Evolutionary conservation across 2,329 filamentous ascomycete species (phyloP).

Genomic region (Taxawa tesnikishii): DNA sequence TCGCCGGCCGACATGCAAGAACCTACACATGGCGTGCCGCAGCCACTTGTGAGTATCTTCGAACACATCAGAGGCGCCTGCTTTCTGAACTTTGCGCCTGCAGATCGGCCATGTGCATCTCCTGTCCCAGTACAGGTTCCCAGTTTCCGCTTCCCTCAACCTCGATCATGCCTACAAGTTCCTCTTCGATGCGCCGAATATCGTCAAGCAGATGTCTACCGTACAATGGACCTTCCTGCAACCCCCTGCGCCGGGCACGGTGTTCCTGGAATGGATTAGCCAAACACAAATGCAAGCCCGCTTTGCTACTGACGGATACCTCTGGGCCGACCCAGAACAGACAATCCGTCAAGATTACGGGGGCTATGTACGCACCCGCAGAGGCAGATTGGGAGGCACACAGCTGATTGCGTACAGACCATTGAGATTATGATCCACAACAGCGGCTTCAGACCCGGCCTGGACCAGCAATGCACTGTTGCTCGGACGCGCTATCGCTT

Average conservation of each 20-base stretch:
- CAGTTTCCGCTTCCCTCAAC: constrained; percentile 57
- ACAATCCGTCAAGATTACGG: constrained; percentile 61
- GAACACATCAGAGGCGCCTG: constrained; percentile 1
- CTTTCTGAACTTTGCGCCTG: constrained; percentile 5
- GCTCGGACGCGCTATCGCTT: constrained; percentile 79
- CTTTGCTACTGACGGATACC: constrained; percentile 82
- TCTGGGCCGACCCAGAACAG: constrained; percentile 77
- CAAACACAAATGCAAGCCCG: constrained; percentile 54
- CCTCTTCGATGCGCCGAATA: constrained; percentile 70
- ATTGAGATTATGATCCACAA: constrained; percentile 83
- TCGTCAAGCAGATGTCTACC: constrained; percentile 70
- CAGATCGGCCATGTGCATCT: constrained; percentile 85
- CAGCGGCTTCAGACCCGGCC: constrained; percentile 61
- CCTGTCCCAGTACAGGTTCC: constrained; percentile 72
- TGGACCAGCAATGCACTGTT: constrained; percentile 63
- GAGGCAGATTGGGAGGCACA: constrained; percentile 6
- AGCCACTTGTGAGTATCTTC: constrained; percentile 25
- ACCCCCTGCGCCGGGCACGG: constrained; percentile 65
- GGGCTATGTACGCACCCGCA: constrained; percentile 42
- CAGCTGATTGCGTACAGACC: constrained; percentile 39
- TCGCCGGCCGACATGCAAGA: constrained; percentile 23
- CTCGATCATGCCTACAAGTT: constrained; percentile 70
- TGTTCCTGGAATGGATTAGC: constrained; percentile 84
- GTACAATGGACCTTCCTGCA: constrained; percentile 93
- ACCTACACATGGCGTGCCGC: constrained; percentile 35